Evolutionary conservation across 2,329 filamentous ascomycete genomes (phyloP).

Genomic region (Blumeriella jaapii): DNA sequence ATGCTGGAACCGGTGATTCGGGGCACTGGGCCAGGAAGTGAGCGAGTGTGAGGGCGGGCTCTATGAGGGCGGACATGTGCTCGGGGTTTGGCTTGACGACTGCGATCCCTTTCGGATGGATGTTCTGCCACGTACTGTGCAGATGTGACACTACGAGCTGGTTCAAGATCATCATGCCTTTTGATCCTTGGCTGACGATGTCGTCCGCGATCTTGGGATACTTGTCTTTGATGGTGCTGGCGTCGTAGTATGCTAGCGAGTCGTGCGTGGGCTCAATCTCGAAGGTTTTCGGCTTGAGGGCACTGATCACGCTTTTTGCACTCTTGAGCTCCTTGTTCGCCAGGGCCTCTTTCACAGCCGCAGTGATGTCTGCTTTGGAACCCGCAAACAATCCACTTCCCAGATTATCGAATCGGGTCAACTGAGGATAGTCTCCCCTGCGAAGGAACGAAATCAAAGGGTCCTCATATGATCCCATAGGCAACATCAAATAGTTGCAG

Average conservation of each 20-base stretch:
- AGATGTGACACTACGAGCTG: constrained; percentile 75
- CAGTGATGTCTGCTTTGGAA: constrained; percentile 49
- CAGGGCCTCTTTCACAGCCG: constrained; percentile 49
- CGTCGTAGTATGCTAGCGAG: constrained; percentile 69
- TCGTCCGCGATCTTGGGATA: constrained; percentile 59
- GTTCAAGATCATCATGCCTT: constrained; percentile 55
- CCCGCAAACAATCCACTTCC: constrained; percentile 65
- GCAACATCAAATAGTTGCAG: constrained; percentile 66
- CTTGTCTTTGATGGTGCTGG: constrained; percentile 45
- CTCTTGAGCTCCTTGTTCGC: constrained; percentile 41
- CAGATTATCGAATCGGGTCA: constrained; percentile 65
- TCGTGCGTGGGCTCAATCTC: constrained; percentile 51
- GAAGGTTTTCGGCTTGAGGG: constrained; percentile 49
- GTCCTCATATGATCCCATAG: constrained; percentile 71
- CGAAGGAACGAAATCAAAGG: constrained; percentile 60
- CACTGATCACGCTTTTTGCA: constrained; percentile 51
- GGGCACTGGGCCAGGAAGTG: constrained; percentile 66
- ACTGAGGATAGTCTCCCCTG: constrained; percentile 58
- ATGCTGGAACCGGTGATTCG: constrained; percentile 56
- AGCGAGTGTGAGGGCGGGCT: constrained; percentile 61
- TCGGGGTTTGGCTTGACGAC: constrained; percentile 70
- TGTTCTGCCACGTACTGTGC: constrained; percentile 73
- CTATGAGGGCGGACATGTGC: constrained; percentile 62
- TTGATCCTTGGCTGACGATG: constrained; percentile 42
- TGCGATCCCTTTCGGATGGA: constrained; percentile 64